A percentile compares a stretch with the other conserved stretches of the same genome.
phyloP scores from a whole-genome alignment of 163 green algal genomes.

The Picocystis sp. region DNA sequence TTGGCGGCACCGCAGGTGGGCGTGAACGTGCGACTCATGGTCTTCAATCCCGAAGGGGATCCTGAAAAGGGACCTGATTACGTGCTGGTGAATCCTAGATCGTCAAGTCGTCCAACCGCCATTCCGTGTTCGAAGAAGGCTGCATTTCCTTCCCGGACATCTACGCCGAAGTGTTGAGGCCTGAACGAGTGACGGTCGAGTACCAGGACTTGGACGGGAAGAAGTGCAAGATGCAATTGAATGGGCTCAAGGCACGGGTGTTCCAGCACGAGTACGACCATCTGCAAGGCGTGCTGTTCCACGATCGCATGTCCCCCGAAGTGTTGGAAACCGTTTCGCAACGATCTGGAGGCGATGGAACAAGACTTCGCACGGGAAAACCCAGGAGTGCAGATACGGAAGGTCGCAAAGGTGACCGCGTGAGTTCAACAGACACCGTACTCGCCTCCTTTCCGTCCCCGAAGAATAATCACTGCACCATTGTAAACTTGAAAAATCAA shows the following conservation, averaged over 20 bases:
- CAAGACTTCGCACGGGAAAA: slow-evolving; percentile 33
- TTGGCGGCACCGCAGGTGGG: slow-evolving; percentile 88
- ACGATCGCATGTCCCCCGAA: slow-evolving; percentile 56
- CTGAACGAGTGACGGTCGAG: slow-evolving; percentile 50
- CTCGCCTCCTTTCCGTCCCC: too few species aligned
- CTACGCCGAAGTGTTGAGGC: slow-evolving; percentile 42
- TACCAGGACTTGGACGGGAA: slow-evolving; percentile 60
- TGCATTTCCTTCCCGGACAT: slow-evolving; percentile 83
- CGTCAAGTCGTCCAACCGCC: slow-evolving; percentile 31
- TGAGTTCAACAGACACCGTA: neutral
- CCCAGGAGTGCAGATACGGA: slow-evolving; percentile 27
- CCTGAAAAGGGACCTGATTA: slow-evolving; percentile 42
- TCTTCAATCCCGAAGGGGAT: slow-evolving; percentile 75
- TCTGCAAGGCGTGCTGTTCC: slow-evolving; percentile 67
- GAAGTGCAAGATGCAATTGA: slow-evolving; percentile 36
- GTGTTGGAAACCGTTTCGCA: slow-evolving; percentile 28
- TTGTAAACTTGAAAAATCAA: too few species aligned
- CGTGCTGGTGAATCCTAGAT: slow-evolving; percentile 83
- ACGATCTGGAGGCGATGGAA: slow-evolving; percentile 40
- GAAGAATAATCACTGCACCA: too few species aligned
- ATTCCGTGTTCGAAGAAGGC: slow-evolving; percentile 49
- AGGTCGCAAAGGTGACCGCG: neutral
- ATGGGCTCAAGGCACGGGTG: slow-evolving; percentile 59
- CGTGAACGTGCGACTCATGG: slow-evolving; percentile 88
- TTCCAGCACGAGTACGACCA: slow-evolving; percentile 98